Evolutionary conservation across 805 yeast genomes (phyloP).

Genomic region (Naumovozyma castellii): DNA sequence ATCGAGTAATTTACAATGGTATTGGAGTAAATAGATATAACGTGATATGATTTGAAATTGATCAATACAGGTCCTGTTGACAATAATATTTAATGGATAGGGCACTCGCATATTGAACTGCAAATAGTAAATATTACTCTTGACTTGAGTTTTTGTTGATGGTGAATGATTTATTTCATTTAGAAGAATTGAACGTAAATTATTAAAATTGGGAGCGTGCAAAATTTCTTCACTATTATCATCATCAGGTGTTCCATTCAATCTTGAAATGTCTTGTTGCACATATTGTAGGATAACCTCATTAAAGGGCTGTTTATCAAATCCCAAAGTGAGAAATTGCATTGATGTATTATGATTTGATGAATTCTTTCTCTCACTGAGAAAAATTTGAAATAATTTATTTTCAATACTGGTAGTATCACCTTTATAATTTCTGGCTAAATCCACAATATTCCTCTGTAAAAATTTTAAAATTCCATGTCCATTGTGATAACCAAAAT

Average conservation of each 20-base stretch:
- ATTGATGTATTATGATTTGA: constrained; percentile 21
- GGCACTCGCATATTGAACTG: constrained; percentile 59
- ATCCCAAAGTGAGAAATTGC: constrained; percentile 27
- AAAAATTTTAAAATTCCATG: constrained; percentile 18
- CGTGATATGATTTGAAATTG: constrained; percentile 78
- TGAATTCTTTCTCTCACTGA: not conserved
- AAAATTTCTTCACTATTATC: constrained; percentile 28
- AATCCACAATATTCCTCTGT: constrained; percentile 18
- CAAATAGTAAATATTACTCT: constrained; percentile 39
- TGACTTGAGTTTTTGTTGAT: constrained; percentile 3
- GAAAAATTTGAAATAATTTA: constrained; percentile 28
- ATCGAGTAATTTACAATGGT: constrained; percentile 49
- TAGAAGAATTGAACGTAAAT: constrained; percentile 37
- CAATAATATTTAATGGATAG: constrained; percentile 73
- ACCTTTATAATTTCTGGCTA: constrained; percentile 21
- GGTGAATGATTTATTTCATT: constrained; percentile 24
- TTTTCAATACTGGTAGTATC: constrained; percentile 5
- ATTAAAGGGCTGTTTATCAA: constrained; percentile 31
- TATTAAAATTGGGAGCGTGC: constrained; percentile 35
- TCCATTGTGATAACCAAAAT: constrained; percentile 32
- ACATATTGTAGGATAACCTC: constrained; percentile 14
- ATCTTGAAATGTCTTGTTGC: not conserved
- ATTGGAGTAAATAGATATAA: constrained; percentile 54
- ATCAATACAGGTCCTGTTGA: constrained; percentile 58
- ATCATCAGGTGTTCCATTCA: not conserved